phyloP scores from a whole-genome alignment of 805 yeast species.

The Wickerhamiella australiensis region DNA sequence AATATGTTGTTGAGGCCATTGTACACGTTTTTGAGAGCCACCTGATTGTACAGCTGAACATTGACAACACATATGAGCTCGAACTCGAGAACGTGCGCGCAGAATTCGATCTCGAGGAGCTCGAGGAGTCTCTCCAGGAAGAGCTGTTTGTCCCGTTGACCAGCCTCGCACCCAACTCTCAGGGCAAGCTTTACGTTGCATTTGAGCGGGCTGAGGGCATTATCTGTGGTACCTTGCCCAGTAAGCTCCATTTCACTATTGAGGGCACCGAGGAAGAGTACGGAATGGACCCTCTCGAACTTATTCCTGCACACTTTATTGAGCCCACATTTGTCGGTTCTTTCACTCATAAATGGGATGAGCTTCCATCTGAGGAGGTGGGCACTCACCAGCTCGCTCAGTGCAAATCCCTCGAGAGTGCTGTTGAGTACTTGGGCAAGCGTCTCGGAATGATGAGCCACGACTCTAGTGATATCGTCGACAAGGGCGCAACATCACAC shows the following conservation, averaged over 20 bases:
- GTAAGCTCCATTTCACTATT: conserved; percentile 58
- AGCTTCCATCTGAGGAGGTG: conserved; percentile 45
- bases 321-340: conserved; percentile 65
- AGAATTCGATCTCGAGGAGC: conserved; percentile 30
- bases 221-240: conserved; percentile 41
- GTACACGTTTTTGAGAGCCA: conserved; percentile 72
- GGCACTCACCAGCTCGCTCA: conserved; percentile 56
- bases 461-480: conserved; percentile 59
- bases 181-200: conserved; percentile 69
- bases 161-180: conserved; percentile 54
- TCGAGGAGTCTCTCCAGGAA: conserved; percentile 56
- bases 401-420: conserved; percentile 38
- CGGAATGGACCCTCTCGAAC: conserved; percentile 66
- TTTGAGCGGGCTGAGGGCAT: conserved; percentile 45
- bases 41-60: conserved; percentile 66
- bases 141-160: conserved; percentile 67
- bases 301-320: conserved; percentile 72
- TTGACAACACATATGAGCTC: conserved; percentile 75
- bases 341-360: conserved; percentile 64
- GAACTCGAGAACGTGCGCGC: conserved; percentile 64
- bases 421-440: conserved; percentile 42
- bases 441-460: conserved; percentile 56
- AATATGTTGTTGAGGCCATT: conserved; percentile 72
- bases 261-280: conserved; percentile 87
- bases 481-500: conserved; percentile 43